Percentiles rank a stretch among this genome's conserved stretches.
phyloP scores from a whole-genome alignment of 768 basidiomycete genomes.

The Boletus bicolor region DNA sequence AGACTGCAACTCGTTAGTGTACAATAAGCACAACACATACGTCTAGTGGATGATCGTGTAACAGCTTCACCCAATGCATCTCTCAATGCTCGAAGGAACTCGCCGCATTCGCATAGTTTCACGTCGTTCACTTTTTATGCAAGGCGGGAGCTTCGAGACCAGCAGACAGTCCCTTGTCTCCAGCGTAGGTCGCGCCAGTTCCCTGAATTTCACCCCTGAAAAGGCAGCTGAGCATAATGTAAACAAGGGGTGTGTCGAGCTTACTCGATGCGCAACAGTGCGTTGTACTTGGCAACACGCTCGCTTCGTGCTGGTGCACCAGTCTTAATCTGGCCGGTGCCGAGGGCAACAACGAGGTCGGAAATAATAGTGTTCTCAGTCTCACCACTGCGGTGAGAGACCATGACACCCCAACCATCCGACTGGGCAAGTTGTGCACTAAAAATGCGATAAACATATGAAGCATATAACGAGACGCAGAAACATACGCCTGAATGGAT shows the following conservation, averaged over 20 bases:
- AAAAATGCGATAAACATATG: constrained; percentile 5
- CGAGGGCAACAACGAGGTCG: constrained; percentile 91
- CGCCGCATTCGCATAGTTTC: constrained; percentile 1
- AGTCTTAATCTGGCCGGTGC: constrained; percentile 95
- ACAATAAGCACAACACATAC: constrained; percentile 21
- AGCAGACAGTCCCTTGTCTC: constrained; percentile 73
- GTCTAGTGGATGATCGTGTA: constrained; percentile 32
- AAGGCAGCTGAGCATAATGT: background rate
- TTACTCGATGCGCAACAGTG: constrained; percentile 85
- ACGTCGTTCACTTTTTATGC: constrained; percentile 52
- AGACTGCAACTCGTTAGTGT: constrained; percentile 23
- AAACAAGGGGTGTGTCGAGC: constrained; percentile 25
- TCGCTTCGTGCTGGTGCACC: constrained; percentile 95
- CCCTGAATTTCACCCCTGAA: constrained; percentile 71
- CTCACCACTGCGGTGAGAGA: constrained; percentile 98
- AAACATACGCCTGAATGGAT: constrained; percentile 92
- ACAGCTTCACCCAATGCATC: constrained; percentile 7
- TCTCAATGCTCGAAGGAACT: constrained; percentile 4
- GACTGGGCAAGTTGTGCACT: constrained; percentile 95
- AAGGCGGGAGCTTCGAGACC: constrained; percentile 73
- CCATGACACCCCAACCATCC: constrained; percentile 99
- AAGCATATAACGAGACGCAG: background rate
- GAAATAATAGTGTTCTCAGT: constrained; percentile 97
- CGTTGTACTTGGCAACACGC: constrained; percentile 95
- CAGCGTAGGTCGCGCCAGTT: constrained; percentile 67